Evolutionary conservation across 441 rosid genomes (phyloP), one percentile per base, ranked within the genome.

Genomic region (Adansonia madagascariensis): DNA sequence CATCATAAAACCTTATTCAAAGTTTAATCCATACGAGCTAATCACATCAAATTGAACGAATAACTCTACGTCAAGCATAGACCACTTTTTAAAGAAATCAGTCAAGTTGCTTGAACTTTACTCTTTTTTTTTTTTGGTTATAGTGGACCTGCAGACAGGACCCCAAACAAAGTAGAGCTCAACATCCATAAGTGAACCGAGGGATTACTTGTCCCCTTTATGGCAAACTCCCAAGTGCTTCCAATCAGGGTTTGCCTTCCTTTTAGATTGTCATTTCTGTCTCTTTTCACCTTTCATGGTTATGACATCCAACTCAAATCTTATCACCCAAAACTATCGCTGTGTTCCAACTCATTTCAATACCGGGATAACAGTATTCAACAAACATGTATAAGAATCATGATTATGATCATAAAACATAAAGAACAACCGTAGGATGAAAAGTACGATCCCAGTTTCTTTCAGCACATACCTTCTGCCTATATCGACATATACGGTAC

Each of bases 61-160:
- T 31, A 31, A 31, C 80, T 78, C 86, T 81, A 86, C 79, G 84
- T 78, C 82, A 56, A 83, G 87, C 71, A 79, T 80, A 46, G 60
- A 76, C 82, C 63, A 59, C 59, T 76, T 17, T 12, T 75, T 55
- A 64, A 75, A 75, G 80, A 66, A 80, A 80, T 5, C 77, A 71
- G 79, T 55, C 35, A 79, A 75, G 70, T 89, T 85, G 91, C 95
- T 83, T 89, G 71, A 8, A 77, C 86, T 86, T 91, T 85, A 89
- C 91, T 78, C 78, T 10, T 24, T 31, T 4, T 77, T 80, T 78
- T 49, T 43, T 10, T 53, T 12, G 22, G n/a, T 71, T 15, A 6
- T 27, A n/a, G 78, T 77, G 86, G 82, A 77, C 79, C 80, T 55
- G 49, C 69, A 65, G 74, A 74, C 69, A 71, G 69, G 69, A 56